Percentiles rank a stretch among this genome's conserved stretches.
These are phyloP conservation scores for Tuber indicum DNA, from an alignment of 495 filamentous ascomycete species.

Conservation along the genomic window DNA sequence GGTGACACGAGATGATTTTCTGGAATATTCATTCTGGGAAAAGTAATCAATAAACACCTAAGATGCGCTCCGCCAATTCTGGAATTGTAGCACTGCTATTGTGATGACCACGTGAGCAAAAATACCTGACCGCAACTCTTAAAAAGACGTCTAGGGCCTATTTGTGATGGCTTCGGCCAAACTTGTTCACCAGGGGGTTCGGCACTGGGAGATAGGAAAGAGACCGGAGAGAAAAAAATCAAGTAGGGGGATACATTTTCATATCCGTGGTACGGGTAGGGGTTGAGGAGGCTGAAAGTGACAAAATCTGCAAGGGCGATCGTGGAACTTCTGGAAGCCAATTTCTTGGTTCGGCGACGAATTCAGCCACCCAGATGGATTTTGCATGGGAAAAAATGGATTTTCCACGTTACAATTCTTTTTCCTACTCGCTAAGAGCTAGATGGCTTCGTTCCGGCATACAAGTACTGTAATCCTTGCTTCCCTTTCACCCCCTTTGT, in stretches of 20 bases:
- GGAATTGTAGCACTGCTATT: constrained; percentile 1
- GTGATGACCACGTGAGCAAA: constrained; percentile 16
- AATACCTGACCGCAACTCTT: constrained; percentile 15
- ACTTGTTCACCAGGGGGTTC: background rate
- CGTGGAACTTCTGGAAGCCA: constrained; percentile 29
- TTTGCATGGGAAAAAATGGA: constrained; percentile 4
- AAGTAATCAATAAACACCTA: constrained; percentile 14
- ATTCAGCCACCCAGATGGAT: constrained; percentile 13
- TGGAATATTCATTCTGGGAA: constrained; percentile 16
- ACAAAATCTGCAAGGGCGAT: constrained; percentile 34
- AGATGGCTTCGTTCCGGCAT: background rate
- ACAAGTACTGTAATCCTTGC: background rate
- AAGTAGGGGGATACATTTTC: constrained; percentile 7
- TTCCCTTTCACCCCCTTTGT: background rate
- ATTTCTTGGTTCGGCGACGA: constrained; percentile 14
- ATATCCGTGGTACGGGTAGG: constrained; percentile 6
- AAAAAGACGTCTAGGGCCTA: background rate
- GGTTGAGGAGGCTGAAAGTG: constrained; percentile 18
- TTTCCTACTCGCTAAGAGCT: background rate
- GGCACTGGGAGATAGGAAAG: constrained; percentile 1
- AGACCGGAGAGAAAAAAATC: constrained; percentile 12
- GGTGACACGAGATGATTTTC: constrained; percentile 21
- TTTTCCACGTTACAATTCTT: background rate
- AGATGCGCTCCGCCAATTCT: constrained; percentile 4
- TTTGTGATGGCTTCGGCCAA: background rate